Conservation (phyloP, 306 rosid species). For the Neltuma alba region DNA sequence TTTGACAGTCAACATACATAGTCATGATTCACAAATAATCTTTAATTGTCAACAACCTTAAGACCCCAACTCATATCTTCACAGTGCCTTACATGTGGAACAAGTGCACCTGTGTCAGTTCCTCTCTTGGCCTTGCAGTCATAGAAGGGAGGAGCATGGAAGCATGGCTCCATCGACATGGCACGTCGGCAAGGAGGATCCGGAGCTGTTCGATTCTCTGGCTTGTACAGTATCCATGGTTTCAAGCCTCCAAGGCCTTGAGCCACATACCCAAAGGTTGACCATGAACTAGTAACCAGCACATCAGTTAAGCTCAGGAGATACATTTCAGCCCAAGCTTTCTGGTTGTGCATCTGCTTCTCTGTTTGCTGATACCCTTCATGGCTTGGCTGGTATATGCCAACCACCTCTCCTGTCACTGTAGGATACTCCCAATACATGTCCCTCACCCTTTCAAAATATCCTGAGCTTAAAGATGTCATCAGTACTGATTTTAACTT, state of each 20-base stretch:
- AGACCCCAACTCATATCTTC: slow-evolving; percentile 94
- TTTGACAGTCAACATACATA: neutral
- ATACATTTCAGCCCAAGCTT: slow-evolving; percentile 79
- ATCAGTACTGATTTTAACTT: slow-evolving; percentile 64
- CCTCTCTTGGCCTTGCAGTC: slow-evolving; percentile 78
- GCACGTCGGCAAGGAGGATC: slow-evolving; percentile 67
- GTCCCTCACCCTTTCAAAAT: slow-evolving; percentile 61
- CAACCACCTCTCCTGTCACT: slow-evolving; percentile 60
- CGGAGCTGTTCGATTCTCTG: slow-evolving; percentile 61
- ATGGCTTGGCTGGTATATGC: slow-evolving; percentile 73
- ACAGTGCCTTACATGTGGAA: slow-evolving; percentile 75
- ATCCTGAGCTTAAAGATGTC: slow-evolving; percentile 70
- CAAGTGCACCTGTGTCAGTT: slow-evolving; percentile 61
- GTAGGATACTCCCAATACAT: slow-evolving; percentile 76
- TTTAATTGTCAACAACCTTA: slow-evolving; percentile 53
- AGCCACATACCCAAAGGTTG: slow-evolving; percentile 83
- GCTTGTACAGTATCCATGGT: slow-evolving; percentile 80
- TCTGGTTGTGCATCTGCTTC: slow-evolving; percentile 65
- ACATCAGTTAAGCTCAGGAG: slow-evolving; percentile 63
- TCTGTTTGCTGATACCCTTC: slow-evolving; percentile 74
- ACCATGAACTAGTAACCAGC: slow-evolving; percentile 77
- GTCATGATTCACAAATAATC: slow-evolving; percentile 13
- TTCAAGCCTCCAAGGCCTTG: slow-evolving; percentile 74
- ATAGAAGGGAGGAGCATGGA: slow-evolving; percentile 79
- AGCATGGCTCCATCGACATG: slow-evolving; percentile 84